These are phyloP conservation scores for Pseudocercospora cruenta DNA, from an alignment of 2,329 filamentous ascomycete species.

Conservation along the genomic window DNA sequence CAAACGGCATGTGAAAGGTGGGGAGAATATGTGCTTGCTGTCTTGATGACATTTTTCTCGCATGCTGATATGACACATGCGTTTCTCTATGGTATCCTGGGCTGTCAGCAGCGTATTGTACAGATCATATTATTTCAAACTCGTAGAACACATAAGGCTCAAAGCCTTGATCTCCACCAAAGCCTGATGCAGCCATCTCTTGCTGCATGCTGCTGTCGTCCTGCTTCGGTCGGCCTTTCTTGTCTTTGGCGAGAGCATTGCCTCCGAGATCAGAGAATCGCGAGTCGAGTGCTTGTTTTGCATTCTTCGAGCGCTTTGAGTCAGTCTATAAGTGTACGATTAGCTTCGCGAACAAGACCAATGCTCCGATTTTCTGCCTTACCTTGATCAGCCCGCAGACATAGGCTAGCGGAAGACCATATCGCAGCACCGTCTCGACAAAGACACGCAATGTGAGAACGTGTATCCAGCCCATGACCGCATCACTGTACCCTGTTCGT, in stretches of 20 bases:
- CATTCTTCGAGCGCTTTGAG: constrained; percentile 78
- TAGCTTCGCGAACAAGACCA: constrained; percentile 8
- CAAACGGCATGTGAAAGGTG: not conserved
- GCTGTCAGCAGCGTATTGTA: not conserved
- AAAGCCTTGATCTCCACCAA: constrained; percentile 70
- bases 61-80: not conserved
- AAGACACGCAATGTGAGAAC: constrained; percentile 89
- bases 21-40: not conserved
- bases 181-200: constrained; percentile 78
- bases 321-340: constrained; percentile 65
- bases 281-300: constrained; percentile 68
- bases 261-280: constrained; percentile 91
- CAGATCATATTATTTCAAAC: constrained; percentile 69
- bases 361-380: not conserved
- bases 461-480: constrained; percentile 94
- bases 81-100: not conserved
- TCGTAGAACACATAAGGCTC: constrained; percentile 97
- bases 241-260: constrained; percentile 91
- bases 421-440: constrained; percentile 96
- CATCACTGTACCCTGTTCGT: constrained; percentile 92
- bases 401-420: constrained; percentile 89
- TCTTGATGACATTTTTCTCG: not conserved
- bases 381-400: constrained; percentile 84
- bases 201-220: constrained; percentile 79
- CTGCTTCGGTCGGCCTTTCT: constrained; percentile 87